A percentile compares a stretch with the other conserved stretches of the same genome.
phyloP scores from a whole-genome alignment of 2,329 filamentous ascomycete genomes.

The Triangularia verruculosa region DNA sequence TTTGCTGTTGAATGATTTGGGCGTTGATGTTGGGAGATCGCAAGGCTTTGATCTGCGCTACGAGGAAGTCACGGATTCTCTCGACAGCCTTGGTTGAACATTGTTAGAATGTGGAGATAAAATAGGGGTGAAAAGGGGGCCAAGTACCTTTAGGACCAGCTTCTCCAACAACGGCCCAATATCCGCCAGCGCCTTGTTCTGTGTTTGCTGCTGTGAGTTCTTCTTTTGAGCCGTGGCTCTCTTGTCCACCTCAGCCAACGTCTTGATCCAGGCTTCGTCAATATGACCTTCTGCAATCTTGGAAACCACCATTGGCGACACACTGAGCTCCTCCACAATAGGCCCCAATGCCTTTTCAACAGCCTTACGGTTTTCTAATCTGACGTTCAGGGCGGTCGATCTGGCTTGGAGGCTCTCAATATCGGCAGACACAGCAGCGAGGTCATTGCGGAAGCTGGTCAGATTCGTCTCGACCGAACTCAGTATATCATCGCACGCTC shows the following conservation, averaged over 20 bases:
- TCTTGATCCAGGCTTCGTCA: slow-evolving; percentile 83
- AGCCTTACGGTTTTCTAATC: slow-evolving; percentile 82
- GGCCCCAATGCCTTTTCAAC: slow-evolving; percentile 87
- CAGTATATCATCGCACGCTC: slow-evolving; percentile 87
- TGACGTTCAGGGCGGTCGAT: slow-evolving; percentile 76
- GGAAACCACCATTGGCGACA: slow-evolving; percentile 78
- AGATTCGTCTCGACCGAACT: slow-evolving; percentile 91
- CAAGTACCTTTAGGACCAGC: slow-evolving; percentile 69
- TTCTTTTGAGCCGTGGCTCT: slow-evolving; percentile 69
- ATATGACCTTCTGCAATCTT: slow-evolving; percentile 86
- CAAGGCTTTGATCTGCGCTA: slow-evolving; percentile 89
- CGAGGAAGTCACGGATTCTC: slow-evolving; percentile 89
- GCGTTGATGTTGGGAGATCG: slow-evolving; percentile 95
- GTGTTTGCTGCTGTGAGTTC: slow-evolving; percentile 49
- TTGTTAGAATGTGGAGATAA: neutral
- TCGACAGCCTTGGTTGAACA: slow-evolving; percentile 67
- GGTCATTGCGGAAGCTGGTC: slow-evolving; percentile 87
- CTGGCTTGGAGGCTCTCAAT: slow-evolving; percentile 90
- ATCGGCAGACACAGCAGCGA: slow-evolving; percentile 87
- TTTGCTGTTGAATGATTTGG: slow-evolving; percentile 93
- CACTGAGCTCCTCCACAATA: slow-evolving; percentile 85
- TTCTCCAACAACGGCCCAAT: slow-evolving; percentile 81
- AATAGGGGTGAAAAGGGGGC: neutral
- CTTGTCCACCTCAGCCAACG: slow-evolving; percentile 79
- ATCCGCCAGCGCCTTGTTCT: slow-evolving; percentile 76